These are phyloP conservation scores for Gossypium ekmanianum DNA, from an alignment of 345 rosid species.

Conservation along the genomic window DNA sequence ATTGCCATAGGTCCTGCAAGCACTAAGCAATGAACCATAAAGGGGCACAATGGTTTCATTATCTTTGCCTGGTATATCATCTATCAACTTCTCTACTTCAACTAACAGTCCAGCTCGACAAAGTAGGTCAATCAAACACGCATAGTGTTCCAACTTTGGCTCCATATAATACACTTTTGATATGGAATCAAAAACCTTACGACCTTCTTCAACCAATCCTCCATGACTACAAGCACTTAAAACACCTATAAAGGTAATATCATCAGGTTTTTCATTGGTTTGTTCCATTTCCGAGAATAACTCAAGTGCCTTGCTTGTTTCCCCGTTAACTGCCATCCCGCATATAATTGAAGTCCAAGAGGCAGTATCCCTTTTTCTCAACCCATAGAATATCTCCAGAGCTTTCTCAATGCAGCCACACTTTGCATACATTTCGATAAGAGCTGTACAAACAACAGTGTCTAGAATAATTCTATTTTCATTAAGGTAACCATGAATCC, in stretches of 20 bases:
- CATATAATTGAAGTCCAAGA: slow-evolving; percentile 77
- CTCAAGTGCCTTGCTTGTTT: slow-evolving; percentile 45
- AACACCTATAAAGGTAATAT: slow-evolving; percentile 64
- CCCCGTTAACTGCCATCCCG: slow-evolving; percentile 68
- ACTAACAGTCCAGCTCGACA: slow-evolving; percentile 64
- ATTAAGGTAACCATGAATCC: slow-evolving; percentile 64
- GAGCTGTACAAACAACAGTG: slow-evolving; percentile 63
- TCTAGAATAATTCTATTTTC: slow-evolving; percentile 48
- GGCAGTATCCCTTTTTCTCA: slow-evolving; percentile 49
- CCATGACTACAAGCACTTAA: slow-evolving; percentile 82
- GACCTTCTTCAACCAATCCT: slow-evolving; percentile 70
- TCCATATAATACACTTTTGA: slow-evolving; percentile 32
- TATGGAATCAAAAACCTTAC: slow-evolving; percentile 51
- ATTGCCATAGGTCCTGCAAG: slow-evolving; percentile 61
- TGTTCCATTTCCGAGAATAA: slow-evolving; percentile 56
- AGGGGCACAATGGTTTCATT: slow-evolving; percentile 40
- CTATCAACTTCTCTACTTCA: slow-evolving; percentile 62
- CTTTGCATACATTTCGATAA: slow-evolving; percentile 74
- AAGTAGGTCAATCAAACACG: slow-evolving; percentile 65
- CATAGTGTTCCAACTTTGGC: slow-evolving; percentile 66
- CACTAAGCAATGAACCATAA: slow-evolving; percentile 68
- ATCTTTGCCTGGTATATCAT: slow-evolving; percentile 29
- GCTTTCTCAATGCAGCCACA: slow-evolving; percentile 66
- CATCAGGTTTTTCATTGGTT: slow-evolving; percentile 46
- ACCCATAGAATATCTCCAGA: slow-evolving; percentile 43